Base-by-base conservation (phyloP, 176 grass and related monocot genomes). In the Oryza australiensis region DNA sequence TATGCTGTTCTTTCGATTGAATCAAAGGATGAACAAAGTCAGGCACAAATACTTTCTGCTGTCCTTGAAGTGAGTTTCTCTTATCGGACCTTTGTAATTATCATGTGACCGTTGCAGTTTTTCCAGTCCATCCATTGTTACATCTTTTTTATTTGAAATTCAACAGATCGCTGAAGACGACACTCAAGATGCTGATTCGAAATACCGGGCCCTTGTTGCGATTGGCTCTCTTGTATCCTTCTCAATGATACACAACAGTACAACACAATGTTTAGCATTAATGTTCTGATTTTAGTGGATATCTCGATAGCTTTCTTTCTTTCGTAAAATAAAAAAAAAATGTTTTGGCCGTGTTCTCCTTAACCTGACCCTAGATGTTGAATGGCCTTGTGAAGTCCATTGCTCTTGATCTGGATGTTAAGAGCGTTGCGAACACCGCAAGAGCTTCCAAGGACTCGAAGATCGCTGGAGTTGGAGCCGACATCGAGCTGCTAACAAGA, bases 221-320 rank as follows among this genome's bases (percentile, higher is more conserved):
- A 79, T 96, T 65, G 97, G 93, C 53, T 92, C 93, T 62, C 97
- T 99, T 7, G 93, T 99, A 99, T 99, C 93, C 97, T 95, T 89
- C 80, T 79, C 40, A 72, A 40, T 68, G 46, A 78, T 77, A 15
- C 70, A 79, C 87, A 38, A 48, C 27, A 16, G 12, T 65, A 79
- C 87, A 38, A 48, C 27, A 16, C 14, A 0, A 27, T 9, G 3
- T 64, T 51, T 57, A 70, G 30, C 68, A 24, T 48, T 85, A 20
- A 70, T 57, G 0, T 13, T 82, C 45, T 22, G 29, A 26, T 72
- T 75, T 35, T 38, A 20, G 23, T 28, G 34, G 34, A 35, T 35
- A 66, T 82, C 24, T 79, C 23, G 30, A 26, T 64, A 22, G 0
- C 62, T 74, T 29, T 1, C 16, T 9, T 63, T 57, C n/a, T 43